Percentiles rank a stretch among this genome's conserved stretches.
Conservation (phyloP, 2,329 filamentous ascomycete genomes). For the Bipolaris cookei region DNA sequence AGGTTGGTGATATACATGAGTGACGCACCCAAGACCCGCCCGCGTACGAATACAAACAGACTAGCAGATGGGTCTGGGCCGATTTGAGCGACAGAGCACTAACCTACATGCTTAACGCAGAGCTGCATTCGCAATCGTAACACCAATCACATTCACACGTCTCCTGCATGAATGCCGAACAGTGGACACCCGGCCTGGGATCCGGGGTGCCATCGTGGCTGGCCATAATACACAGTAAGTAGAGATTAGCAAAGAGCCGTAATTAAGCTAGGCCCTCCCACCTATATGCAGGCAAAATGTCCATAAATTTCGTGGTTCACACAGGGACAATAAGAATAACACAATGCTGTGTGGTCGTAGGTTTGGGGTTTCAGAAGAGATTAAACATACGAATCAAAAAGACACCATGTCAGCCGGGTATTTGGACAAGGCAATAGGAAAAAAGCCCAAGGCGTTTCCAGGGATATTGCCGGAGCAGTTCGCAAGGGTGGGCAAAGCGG, state of each 20-base stretch:
- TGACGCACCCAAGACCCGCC: conserved; percentile 32
- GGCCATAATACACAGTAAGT: too few species aligned
- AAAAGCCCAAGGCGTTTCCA: background rate
- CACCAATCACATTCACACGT: conserved; percentile 34
- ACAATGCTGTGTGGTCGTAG: background rate
- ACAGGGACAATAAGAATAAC: background rate
- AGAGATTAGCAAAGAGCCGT: conserved; percentile 17
- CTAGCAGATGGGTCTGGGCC: conserved; percentile 26
- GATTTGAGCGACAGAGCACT: conserved; percentile 32
- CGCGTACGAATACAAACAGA: conserved; percentile 36
- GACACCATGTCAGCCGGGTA: background rate
- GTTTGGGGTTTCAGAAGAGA: background rate
- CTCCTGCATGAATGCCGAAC: conserved; percentile 19
- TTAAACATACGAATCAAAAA: background rate
- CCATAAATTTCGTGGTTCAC: conserved; percentile 5
- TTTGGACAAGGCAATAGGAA: background rate
- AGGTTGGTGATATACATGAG: conserved; percentile 15
- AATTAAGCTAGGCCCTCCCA: conserved; percentile 16
- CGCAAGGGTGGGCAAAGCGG: background rate
- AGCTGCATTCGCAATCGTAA: conserved; percentile 25
- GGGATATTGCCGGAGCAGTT: background rate
- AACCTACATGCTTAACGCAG: conserved; percentile 28
- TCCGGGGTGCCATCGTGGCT: background rate
- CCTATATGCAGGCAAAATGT: conserved; percentile 27
- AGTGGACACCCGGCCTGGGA: background rate